These are phyloP conservation scores for Cyclostephanos invisitatus DNA, from an alignment of 108 stramenopile genomes.

Conservation along the genomic window DNA sequence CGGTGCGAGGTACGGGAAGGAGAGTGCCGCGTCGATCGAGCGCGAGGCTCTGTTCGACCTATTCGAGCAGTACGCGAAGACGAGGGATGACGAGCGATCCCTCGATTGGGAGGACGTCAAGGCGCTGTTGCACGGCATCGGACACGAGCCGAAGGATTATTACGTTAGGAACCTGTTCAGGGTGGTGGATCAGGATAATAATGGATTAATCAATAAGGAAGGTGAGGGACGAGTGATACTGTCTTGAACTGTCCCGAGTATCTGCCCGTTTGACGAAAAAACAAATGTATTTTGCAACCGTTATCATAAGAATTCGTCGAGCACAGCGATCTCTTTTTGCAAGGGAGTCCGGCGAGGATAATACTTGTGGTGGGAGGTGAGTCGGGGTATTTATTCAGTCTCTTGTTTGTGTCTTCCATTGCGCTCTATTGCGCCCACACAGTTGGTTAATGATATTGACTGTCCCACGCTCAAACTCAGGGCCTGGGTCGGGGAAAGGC, in stretches of 20 bases:
- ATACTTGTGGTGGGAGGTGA: constrained; percentile 91
- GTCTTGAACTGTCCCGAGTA: not conserved
- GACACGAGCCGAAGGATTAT: constrained; percentile 59
- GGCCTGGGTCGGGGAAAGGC: constrained; percentile 96
- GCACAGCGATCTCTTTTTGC: constrained; percentile 58
- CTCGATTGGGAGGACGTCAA: constrained; percentile 64
- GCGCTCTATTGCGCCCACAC: not conserved
- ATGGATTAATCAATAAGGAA: constrained; percentile 60
- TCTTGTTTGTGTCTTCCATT: not conserved
- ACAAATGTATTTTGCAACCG: too few species aligned
- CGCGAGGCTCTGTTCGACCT: constrained; percentile 65
- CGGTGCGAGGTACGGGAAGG: constrained; percentile 32
- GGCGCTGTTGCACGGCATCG: constrained; percentile 55
- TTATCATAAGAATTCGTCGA: constrained; percentile 54
- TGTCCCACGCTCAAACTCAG: not conserved
- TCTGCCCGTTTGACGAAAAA: not conserved
- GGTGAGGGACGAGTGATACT: not conserved
- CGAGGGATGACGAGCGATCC: constrained; percentile 34
- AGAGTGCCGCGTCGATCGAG: not conserved
- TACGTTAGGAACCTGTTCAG: constrained; percentile 57
- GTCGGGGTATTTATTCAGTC: not conserved
- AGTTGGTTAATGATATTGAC: not conserved
- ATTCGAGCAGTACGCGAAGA: constrained; percentile 59
- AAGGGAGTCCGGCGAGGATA: constrained; percentile 73
- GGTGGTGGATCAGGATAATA: constrained; percentile 58